Base-by-base conservation (phyloP, 202 grass and related monocot species). In the Hordeum pubiflorum region DNA sequence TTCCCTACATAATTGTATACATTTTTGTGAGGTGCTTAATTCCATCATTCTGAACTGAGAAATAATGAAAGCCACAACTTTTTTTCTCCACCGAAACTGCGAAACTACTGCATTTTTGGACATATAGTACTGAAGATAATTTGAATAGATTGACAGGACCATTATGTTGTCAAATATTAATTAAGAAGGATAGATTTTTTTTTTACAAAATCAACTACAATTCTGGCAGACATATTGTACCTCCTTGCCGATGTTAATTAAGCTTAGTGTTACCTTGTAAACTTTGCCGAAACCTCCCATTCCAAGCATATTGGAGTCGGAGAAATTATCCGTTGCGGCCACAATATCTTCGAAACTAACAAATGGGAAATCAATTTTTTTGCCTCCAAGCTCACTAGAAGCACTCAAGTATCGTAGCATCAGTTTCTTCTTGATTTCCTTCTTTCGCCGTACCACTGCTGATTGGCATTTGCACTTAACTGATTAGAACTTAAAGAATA, bases 211-310 rank as follows among this genome's bases (percentile, higher is more conserved):
- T 59, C 21, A 59, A 6, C 20, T 9, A 58, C 21, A 52, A 52
- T 52, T 52, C 15, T 52, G 48, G 15, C 2, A 0, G 17, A 52
- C 6, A 52, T 52, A 52, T 18, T 52, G 48, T 7, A 24, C 21
- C 1, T 59, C 24, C 57, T 59, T 12, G 10, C 21, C 9, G 9
- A 22, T 9, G 57, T 59, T 12, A 59, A 26, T 59, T 59, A 59
- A 59, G 21, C 21, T 17, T 79, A 1, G 13, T 6, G 10, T 68
- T 91, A 91, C 89, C 82, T 87, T 87, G 67, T 91, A 91, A 63
- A 91, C 89, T 40, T 87, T 91, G 7, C 85, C 89, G 44, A 91
- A 91, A 21, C 89, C 85, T 36, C 85, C 89, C 43, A 61, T 76
- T 75, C 89, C 89, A 41, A 87, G 81, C 67, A 78, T 38, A 33